Evolutionary conservation across 768 basidiomycete species (phyloP).

Genomic region (Naganishia antarctica): DNA sequence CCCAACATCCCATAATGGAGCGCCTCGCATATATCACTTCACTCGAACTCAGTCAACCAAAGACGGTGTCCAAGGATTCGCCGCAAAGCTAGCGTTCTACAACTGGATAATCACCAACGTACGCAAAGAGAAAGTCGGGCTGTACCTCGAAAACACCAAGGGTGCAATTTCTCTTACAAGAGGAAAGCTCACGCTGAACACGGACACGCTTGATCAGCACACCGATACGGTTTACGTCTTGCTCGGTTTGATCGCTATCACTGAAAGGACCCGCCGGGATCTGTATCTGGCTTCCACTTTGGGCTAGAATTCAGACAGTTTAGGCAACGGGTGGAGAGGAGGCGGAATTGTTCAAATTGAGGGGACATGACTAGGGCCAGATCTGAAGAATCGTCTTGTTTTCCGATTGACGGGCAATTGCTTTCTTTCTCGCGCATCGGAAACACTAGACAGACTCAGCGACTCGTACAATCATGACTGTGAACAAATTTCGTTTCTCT

Average conservation of each 20-base stretch:
- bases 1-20: neutral
- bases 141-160: conserved; percentile 4
- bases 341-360: no score
- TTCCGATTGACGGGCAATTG: no score
- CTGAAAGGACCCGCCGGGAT: neutral
- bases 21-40: neutral
- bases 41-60: neutral
- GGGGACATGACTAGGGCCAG: no score
- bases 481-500: no score
- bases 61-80: conserved; percentile 14
- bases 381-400: no score
- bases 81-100: conserved; percentile 2
- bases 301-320: neutral
- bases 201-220: neutral
- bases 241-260: neutral
- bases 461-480: no score
- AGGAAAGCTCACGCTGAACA: conserved; percentile 1
- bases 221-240: neutral
- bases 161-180: neutral
- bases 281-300: neutral
- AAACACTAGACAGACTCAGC: no score
- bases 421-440: no score
- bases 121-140: neutral
- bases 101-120: conserved; percentile 5
- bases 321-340: no score